Percentiles rank a stretch among this genome's conserved stretches.
Evolutionary conservation across 805 yeast species (phyloP).

Genomic region (Metschnikowia chrysomelidarum): DNA sequence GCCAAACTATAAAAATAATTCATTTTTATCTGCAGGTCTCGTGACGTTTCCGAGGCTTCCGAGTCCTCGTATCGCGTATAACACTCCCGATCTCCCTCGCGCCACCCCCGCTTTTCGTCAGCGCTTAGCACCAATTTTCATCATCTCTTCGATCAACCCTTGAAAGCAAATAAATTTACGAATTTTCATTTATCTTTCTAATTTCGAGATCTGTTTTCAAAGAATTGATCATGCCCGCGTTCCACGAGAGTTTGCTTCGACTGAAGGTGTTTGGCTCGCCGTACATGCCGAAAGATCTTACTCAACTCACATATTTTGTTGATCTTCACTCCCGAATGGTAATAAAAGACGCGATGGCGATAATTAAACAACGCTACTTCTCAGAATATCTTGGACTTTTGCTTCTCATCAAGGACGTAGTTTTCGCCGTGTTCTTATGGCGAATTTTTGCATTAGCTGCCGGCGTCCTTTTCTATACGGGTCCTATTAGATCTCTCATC

Average conservation of each 20-base stretch:
- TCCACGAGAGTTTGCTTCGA: conserved; percentile 5
- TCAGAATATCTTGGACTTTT: conserved; percentile 13
- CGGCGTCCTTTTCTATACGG: conserved; percentile 10
- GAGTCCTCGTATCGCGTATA: no score
- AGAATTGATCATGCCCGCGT: conserved; percentile 3
- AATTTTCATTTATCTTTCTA: no score
- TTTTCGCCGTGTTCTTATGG: conserved; percentile 20
- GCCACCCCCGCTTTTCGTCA: no score
- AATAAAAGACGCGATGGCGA: background rate
- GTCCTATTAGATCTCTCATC: conserved; percentile 11
- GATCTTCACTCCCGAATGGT: conserved; percentile 5
- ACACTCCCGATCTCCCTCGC: no score
- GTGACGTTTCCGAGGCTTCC: no score
- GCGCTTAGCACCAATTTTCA: background rate
- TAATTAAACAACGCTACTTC: conserved; percentile 2
- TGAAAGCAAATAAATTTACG: no score
- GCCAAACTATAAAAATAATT: no score
- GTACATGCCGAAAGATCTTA: conserved; percentile 21
- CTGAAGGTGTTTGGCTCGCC: conserved; percentile 24
- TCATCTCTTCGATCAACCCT: no score
- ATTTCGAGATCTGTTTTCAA: no score
- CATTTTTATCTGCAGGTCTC: no score
- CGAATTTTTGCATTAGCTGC: conserved; percentile 9
- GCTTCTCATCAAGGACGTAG: conserved; percentile 21
- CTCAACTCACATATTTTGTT: conserved; percentile 15